Evolutionary conservation across 2,329 filamentous ascomycete species (phyloP), one percentile per base, ranked within the genome.

Genomic region (Aspergillus carbonarius): DNA sequence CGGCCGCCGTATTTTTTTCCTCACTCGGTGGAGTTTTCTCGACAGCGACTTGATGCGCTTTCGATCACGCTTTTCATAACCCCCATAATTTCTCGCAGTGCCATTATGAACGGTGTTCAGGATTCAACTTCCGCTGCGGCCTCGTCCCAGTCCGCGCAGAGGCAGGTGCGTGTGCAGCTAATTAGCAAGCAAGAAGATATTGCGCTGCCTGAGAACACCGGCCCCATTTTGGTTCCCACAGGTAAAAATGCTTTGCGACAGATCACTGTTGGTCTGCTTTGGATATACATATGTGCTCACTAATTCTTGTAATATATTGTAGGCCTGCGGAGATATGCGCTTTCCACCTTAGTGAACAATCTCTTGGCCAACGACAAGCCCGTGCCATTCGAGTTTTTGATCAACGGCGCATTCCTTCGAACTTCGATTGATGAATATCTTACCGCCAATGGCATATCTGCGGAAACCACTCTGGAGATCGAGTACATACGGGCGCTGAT

Each of bases 401-500:
- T 96, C 78, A 95, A 97, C 76, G 95, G 95, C 74, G 88, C 89
- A 70, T 97, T 96, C 76, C 85, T 99, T 53, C 89, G 91, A 62
- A 90, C 92, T 25, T 92, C 91, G 17, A 85, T 99, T 65, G 91
- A 96, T 73, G 91, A 97, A 70, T 96, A 96, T 77, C 86, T 99
- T 60, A 88, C 88, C 15, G 82, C 87, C 62, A 90, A 95, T 70
- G 93, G 93, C 51, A 88, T 98, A 61, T 96, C 92, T 18, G 85
- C 92, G 42, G 95, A 99, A 80, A 90, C 88, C 4, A 93, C 89
- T 4, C 79, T 99, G 54, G 89, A 88, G 35, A 84, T 99, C 58
- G 93, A 98, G 80, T 99, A 98, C 76, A 92, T 97, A 35, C 89
- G 92, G 68, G 95, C 92, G 63, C 81, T 97, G 66, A 87, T 97